Percentiles rank a stretch among this genome's conserved stretches.
Evolutionary conservation across 257 asterid genomes (phyloP).

Genomic region (Misopates orontium): DNA sequence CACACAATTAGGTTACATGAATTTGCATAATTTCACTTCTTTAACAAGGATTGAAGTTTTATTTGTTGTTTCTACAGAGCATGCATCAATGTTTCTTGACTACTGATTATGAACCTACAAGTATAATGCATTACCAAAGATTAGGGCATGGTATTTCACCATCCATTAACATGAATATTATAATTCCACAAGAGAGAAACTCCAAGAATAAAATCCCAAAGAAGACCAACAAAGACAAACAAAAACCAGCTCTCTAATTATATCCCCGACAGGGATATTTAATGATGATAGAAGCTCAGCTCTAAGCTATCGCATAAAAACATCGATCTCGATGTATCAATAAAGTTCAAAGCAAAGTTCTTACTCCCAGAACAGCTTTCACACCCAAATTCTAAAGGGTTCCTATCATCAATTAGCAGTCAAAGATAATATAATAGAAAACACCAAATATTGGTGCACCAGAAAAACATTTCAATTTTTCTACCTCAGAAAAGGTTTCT

Average conservation of each 20-base stretch:
- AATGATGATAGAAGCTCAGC: background rate
- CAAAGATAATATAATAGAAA: no score
- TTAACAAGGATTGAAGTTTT: no score
- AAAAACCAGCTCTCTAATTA: background rate
- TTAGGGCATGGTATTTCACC: no score
- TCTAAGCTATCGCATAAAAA: background rate
- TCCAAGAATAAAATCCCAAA: background rate
- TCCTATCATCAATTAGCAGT: background rate
- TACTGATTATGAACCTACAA: no score
- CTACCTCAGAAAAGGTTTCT: background rate
- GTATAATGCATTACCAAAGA: no score
- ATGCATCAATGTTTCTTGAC: no score
- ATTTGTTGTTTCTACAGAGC: no score
- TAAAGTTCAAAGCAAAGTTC: background rate
- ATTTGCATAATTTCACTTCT: no score
- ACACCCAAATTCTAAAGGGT: background rate
- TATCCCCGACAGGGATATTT: background rate
- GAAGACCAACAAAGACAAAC: background rate
- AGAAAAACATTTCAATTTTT: background rate
- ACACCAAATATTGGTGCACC: background rate
- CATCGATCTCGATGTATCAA: background rate
- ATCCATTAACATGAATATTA: no score
- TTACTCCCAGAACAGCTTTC: background rate
- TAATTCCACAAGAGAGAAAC: no score
- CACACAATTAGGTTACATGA: no score